Evolutionary conservation across 768 basidiomycete genomes (phyloP).

Genomic region (Podaxis pistillaris): DNA sequence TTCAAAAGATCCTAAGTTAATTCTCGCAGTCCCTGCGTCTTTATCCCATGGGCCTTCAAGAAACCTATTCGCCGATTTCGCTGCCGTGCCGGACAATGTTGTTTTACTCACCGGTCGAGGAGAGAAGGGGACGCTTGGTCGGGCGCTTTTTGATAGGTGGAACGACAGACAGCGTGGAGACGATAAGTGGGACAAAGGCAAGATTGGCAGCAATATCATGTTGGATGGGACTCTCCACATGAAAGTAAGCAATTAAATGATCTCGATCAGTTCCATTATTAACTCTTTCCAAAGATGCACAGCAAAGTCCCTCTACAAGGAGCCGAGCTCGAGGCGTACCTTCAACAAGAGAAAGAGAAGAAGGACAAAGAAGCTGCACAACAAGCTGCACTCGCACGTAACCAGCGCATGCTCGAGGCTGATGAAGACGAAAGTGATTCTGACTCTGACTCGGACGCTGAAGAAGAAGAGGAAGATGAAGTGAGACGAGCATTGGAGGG

Average conservation of each 20-base stretch:
- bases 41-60: constrained; percentile 92
- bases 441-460: constrained; percentile 66
- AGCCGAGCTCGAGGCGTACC: constrained; percentile 78
- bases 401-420: constrained; percentile 88
- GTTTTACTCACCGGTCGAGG: constrained; percentile 80
- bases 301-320: constrained; percentile 90
- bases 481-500: constrained; percentile 55
- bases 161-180: constrained; percentile 75
- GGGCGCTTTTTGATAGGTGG: constrained; percentile 84
- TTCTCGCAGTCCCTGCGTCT: constrained; percentile 90
- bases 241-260: constrained; percentile 44
- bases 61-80: constrained; percentile 82
- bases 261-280: background rate
- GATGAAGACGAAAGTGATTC: constrained; percentile 86
- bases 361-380: constrained; percentile 87
- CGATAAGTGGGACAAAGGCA: constrained; percentile 87
- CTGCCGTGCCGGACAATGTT: constrained; percentile 78
- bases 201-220: constrained; percentile 83
- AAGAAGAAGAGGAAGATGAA: constrained; percentile 70
- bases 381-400: constrained; percentile 79
- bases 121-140: constrained; percentile 78
- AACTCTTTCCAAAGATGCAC: constrained; percentile 56
- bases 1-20: constrained; percentile 86
- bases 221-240: constrained; percentile 70
- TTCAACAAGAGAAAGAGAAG: constrained; percentile 69